Evolutionary conservation across 495 filamentous ascomycete species (phyloP).

Genomic region (Penicillium atrosanguineum): DNA sequence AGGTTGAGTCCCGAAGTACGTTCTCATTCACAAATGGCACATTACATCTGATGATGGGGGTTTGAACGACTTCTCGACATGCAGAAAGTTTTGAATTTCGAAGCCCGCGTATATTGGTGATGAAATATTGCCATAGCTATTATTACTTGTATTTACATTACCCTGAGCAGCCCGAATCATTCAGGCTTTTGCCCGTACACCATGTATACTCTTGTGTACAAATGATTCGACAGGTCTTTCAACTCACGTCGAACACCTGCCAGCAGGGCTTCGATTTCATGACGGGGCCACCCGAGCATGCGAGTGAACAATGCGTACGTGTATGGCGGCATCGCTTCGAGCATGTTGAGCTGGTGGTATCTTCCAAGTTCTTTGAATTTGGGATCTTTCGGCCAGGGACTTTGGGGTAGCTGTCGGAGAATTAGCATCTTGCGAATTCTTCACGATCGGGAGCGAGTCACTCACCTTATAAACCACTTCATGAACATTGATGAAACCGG

Average conservation of each 20-base stretch:
- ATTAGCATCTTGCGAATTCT: neutral
- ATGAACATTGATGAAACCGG: constrained; percentile 53
- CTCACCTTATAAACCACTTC: constrained; percentile 44
- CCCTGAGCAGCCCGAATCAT: neutral
- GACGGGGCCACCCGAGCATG: constrained; percentile 50
- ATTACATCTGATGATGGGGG: too few relatives aligned
- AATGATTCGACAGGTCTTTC: constrained; percentile 47
- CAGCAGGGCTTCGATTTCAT: constrained; percentile 53
- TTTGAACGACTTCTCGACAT: too few relatives aligned
- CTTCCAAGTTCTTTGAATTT: constrained; percentile 50
- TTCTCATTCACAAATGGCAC: too few relatives aligned
- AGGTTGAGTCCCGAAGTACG: too few relatives aligned
- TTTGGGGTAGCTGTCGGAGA: constrained; percentile 38
- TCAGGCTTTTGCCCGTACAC: constrained; percentile 40
- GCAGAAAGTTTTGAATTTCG: too few relatives aligned
- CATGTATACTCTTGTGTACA: constrained; percentile 36
- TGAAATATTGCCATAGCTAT: neutral
- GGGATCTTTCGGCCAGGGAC: constrained; percentile 52
- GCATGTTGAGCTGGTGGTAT: constrained; percentile 46
- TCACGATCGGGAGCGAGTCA: neutral
- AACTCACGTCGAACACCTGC: constrained; percentile 53
- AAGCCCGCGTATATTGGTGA: neutral
- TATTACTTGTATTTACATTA: constrained; percentile 7
- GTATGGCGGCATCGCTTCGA: constrained; percentile 48
- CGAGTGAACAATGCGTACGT: constrained; percentile 54